These are phyloP conservation scores for Microbotryum saponariae DNA, from an alignment of 1,284 basidiomycete genomes.

Conservation along the genomic window DNA sequence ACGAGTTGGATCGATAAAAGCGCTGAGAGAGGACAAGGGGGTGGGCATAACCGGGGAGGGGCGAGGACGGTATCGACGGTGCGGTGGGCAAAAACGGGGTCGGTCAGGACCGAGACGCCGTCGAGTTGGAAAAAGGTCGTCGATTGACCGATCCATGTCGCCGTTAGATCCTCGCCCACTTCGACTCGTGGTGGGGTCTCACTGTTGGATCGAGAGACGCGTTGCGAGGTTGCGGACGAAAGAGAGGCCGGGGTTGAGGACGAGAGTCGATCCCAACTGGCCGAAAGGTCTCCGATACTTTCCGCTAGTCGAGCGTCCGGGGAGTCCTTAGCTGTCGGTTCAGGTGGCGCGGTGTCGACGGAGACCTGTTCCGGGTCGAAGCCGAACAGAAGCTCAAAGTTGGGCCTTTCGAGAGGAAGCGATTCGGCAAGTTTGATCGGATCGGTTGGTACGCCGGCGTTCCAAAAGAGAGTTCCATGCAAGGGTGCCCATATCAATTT, in stretches of 20 bases:
- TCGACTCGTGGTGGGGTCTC: not conserved
- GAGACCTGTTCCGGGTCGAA: constrained; percentile 21
- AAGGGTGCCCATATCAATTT: constrained; percentile 32
- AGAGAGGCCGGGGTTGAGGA: constrained; percentile 1
- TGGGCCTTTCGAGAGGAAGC: constrained; percentile 39
- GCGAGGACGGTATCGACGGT: constrained; percentile 24
- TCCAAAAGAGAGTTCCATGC: constrained; percentile 32
- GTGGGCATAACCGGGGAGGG: constrained; percentile 15
- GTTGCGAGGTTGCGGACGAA: not conserved
- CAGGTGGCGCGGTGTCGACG: constrained; percentile 14
- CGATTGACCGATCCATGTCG: constrained; percentile 43
- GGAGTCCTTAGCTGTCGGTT: constrained; percentile 12
- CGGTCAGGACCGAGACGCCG: constrained; percentile 47
- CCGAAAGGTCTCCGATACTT: not conserved
- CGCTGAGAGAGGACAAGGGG: constrained; percentile 11
- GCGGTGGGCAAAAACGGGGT: constrained; percentile 43
- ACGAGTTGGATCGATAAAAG: constrained; percentile 36
- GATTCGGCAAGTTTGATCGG: constrained; percentile 38
- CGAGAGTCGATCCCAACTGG: constrained; percentile 10
- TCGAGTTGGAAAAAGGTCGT: constrained; percentile 46
- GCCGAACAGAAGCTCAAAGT: constrained; percentile 40
- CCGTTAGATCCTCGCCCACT: constrained; percentile 5
- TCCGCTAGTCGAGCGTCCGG: constrained; percentile 4
- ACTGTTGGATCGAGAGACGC: not conserved
- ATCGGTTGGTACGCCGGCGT: constrained; percentile 35